These are phyloP conservation scores for Metschnikowia borealis DNA, from an alignment of 805 yeast genomes.

Conservation along the genomic window DNA sequence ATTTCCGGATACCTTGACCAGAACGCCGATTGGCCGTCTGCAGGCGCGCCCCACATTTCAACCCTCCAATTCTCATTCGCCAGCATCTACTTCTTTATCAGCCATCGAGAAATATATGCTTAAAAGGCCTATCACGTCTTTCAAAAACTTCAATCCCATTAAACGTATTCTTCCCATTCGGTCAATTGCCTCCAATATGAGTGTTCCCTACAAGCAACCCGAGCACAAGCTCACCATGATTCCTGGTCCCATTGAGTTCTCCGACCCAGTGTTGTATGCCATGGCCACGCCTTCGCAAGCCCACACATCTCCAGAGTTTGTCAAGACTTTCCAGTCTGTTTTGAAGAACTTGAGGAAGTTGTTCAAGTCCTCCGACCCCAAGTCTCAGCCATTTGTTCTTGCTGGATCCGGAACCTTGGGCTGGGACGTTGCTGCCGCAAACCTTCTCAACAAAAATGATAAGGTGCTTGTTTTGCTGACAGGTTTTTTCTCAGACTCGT, in stretches of 20 bases:
- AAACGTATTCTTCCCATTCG: not conserved
- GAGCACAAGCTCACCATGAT: slow-evolving; percentile 53
- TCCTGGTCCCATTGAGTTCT: slow-evolving; percentile 86
- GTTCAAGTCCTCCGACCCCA: slow-evolving; percentile 62
- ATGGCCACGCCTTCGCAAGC: slow-evolving; percentile 81
- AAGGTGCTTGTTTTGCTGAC: slow-evolving; percentile 79
- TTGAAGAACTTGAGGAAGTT: slow-evolving; percentile 65
- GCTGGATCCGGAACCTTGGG: slow-evolving; percentile 94
- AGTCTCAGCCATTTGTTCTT: slow-evolving; percentile 76
- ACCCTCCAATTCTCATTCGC: not conserved
- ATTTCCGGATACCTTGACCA: not conserved
- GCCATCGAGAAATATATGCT: not conserved
- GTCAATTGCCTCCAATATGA: slow-evolving; percentile 20
- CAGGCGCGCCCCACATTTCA: slow-evolving; percentile 4
- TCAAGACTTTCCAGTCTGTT: slow-evolving; percentile 64
- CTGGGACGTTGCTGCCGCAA: slow-evolving; percentile 86
- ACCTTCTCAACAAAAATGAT: slow-evolving; percentile 60
- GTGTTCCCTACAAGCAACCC: slow-evolving; percentile 37
- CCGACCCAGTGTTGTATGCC: slow-evolving; percentile 73
- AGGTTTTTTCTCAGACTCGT: slow-evolving; percentile 83
- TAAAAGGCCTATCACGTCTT: not conserved
- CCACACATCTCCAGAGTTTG: slow-evolving; percentile 86
- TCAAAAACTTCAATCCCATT: not conserved
- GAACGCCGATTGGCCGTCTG: not conserved
- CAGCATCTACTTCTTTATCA: not conserved